phyloP scores from a whole-genome alignment of 768 basidiomycete genomes.

The Cyclocybe cylindracea region DNA sequence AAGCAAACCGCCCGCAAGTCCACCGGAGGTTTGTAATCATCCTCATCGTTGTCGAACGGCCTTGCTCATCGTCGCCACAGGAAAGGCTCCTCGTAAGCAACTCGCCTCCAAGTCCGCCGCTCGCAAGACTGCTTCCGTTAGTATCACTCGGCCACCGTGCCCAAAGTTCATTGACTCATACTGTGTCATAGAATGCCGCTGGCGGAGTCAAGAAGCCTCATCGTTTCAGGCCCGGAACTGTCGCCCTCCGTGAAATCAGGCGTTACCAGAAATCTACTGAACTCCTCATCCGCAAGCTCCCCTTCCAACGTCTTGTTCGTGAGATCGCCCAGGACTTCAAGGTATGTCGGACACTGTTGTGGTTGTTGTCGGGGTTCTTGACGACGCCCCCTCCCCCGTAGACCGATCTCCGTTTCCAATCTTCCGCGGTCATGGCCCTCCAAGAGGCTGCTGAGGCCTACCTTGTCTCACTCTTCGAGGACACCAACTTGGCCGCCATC shows the following conservation, averaged over 20 bases:
- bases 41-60: background rate
- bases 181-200: constrained; percentile 38
- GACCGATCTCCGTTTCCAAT: constrained; percentile 80
- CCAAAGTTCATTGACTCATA: background rate
- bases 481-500: constrained; percentile 65
- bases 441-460: constrained; percentile 72
- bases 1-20: constrained; percentile 81
- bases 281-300: constrained; percentile 63
- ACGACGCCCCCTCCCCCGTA: constrained; percentile 12
- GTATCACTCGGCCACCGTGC: constrained; percentile 10
- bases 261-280: constrained; percentile 66
- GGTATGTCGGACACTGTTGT: constrained; percentile 27
- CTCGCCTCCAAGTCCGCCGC: constrained; percentile 61
- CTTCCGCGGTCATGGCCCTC: constrained; percentile 66
- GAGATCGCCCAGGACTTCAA: constrained; percentile 86
- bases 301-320: constrained; percentile 75
- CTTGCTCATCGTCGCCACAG: constrained; percentile 23
- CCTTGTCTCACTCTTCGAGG: constrained; percentile 73
- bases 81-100: constrained; percentile 63
- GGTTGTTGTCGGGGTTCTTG: background rate
- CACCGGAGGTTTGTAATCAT: constrained; percentile 55
- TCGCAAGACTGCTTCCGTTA: constrained; percentile 54
- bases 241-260: constrained; percentile 76
- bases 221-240: constrained; percentile 79
- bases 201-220: constrained; percentile 83